Percentiles rank a stretch among this genome's conserved stretches.
These are phyloP conservation scores for Pythium insidiosum DNA, from an alignment of 352 stramenopile species.

Conservation along the genomic window DNA sequence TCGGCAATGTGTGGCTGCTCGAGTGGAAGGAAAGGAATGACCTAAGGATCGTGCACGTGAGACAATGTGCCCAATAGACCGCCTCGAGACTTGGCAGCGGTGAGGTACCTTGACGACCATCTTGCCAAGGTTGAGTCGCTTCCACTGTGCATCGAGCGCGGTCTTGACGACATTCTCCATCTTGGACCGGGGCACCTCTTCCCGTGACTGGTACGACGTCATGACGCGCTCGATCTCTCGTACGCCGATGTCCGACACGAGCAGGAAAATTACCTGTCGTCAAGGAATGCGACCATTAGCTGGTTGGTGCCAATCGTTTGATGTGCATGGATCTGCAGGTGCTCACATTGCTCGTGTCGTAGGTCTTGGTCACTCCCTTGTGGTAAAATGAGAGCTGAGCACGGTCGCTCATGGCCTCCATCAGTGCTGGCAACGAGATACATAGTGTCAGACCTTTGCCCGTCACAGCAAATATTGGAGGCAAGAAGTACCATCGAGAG, in stretches of 20 bases:
- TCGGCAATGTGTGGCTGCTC: conserved; percentile 73
- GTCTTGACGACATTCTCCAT: conserved; percentile 74
- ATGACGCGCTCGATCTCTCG: conserved; percentile 79
- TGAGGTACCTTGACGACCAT: conserved; percentile 71
- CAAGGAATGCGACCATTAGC: conserved; percentile 5
- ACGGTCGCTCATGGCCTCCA: conserved; percentile 62
- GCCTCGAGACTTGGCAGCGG: neutral
- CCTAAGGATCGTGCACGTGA: conserved; percentile 18
- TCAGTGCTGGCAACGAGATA: conserved; percentile 34
- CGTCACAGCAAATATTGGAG: conserved; percentile 1
- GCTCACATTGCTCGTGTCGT: conserved; percentile 70
- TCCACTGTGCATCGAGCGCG: conserved; percentile 79
- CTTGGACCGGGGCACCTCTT: conserved; percentile 46
- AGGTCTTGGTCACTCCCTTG: conserved; percentile 43
- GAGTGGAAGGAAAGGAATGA: conserved; percentile 86
- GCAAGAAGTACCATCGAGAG: conserved; percentile 83
- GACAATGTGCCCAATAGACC: neutral
- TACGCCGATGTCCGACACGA: conserved; percentile 86
- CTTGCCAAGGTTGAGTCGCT: conserved; percentile 85
- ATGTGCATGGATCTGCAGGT: too few relatives aligned
- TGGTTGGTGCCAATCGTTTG: too few relatives aligned
- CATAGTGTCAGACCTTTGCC: neutral
- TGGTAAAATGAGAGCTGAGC: conserved; percentile 77
- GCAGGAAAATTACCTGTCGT: conserved; percentile 75
- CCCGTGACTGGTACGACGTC: conserved; percentile 67